A percentile compares a stretch with the other conserved stretches of the same genome.
Evolutionary conservation across 352 stramenopile genomes (phyloP).

Genomic region (Pythium sukuiense): DNA sequence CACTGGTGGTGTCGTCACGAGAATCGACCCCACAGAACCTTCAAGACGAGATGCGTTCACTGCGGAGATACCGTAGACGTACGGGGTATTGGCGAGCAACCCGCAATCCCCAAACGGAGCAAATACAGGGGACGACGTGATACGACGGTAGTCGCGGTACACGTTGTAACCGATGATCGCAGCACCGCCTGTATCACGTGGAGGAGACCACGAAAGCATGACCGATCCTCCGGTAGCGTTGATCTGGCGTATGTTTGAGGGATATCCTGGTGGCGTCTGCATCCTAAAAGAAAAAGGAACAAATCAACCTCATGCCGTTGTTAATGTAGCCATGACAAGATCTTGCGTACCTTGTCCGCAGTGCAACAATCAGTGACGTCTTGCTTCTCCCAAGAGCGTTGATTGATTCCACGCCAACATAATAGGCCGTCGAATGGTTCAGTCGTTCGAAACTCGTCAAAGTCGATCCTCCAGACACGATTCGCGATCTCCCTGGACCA

Average conservation of each 20-base stretch:
- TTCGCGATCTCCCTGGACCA: conserved; percentile 10
- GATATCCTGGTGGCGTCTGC: conserved; percentile 39
- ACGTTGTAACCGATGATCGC: conserved; percentile 49
- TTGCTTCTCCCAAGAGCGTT: conserved; percentile 40
- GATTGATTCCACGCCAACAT: conserved; percentile 48
- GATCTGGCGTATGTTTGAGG: conserved; percentile 29
- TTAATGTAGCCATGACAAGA: too few species aligned
- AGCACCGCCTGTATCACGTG: conserved; percentile 34
- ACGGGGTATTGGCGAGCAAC: conserved; percentile 34
- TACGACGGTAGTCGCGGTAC: conserved; percentile 53
- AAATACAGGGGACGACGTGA: conserved; percentile 31
- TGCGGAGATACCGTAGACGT: conserved; percentile 50
- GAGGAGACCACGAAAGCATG: conserved; percentile 40
- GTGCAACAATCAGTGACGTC: conserved; percentile 30
- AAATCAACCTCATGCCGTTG: too few species aligned
- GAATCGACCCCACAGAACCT: conserved; percentile 34
- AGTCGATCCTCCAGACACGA: conserved; percentile 35
- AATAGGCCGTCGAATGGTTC: conserved; percentile 51
- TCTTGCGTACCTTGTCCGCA: conserved; percentile 40
- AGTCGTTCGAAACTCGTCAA: conserved; percentile 40
- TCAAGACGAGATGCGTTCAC: conserved; percentile 39
- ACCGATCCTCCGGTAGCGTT: conserved; percentile 45
- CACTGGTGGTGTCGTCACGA: conserved; percentile 31
- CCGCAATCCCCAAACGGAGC: conserved; percentile 50
- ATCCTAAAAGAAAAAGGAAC: conserved; percentile 18